A percentile compares a stretch with the other conserved stretches of the same genome.
These are phyloP conservation scores for Cercospora sojina DNA, from an alignment of 2,329 filamentous ascomycete genomes.

Conservation along the genomic window DNA sequence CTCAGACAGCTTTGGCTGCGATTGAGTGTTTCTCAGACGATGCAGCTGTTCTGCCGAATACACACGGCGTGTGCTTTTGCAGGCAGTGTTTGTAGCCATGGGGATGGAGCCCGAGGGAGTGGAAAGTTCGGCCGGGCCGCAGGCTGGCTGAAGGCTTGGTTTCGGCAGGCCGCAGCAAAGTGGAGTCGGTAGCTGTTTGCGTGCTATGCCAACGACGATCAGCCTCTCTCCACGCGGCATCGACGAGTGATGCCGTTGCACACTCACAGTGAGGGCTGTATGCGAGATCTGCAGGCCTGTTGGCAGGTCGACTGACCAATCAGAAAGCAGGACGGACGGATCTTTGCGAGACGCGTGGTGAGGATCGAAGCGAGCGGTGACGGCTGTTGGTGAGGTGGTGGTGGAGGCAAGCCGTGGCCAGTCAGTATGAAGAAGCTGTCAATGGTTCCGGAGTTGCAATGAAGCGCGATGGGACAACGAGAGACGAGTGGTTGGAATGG, in stretches of 20 bases:
- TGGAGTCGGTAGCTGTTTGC: constrained; percentile 9
- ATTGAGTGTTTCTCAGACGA: constrained; percentile 37
- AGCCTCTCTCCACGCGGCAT: neutral
- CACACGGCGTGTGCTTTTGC: constrained; percentile 36
- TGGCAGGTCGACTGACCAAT: neutral
- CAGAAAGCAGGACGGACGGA: neutral
- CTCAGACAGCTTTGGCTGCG: constrained; percentile 38
- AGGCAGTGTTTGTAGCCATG: constrained; percentile 18
- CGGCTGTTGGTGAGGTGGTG: neutral
- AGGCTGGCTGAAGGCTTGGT: neutral
- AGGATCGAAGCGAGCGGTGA: constrained; percentile 17
- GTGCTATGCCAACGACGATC: neutral
- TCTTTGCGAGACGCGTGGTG: neutral
- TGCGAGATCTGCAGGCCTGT: neutral
- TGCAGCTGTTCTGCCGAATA: constrained; percentile 42
- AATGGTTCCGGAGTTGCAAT: constrained; percentile 36
- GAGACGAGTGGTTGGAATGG: constrained; percentile 26
- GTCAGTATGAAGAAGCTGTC: constrained; percentile 38
- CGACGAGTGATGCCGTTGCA: neutral
- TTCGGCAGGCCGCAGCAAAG: constrained; percentile 12
- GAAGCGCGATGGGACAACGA: constrained; percentile 25
- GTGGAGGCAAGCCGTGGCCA: neutral
- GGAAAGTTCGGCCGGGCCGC: constrained; percentile 3
- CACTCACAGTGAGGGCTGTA: neutral
- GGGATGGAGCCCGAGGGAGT: neutral